Evolutionary conservation across 495 filamentous ascomycete species (phyloP).

Genomic region (Neurospora sp.): DNA sequence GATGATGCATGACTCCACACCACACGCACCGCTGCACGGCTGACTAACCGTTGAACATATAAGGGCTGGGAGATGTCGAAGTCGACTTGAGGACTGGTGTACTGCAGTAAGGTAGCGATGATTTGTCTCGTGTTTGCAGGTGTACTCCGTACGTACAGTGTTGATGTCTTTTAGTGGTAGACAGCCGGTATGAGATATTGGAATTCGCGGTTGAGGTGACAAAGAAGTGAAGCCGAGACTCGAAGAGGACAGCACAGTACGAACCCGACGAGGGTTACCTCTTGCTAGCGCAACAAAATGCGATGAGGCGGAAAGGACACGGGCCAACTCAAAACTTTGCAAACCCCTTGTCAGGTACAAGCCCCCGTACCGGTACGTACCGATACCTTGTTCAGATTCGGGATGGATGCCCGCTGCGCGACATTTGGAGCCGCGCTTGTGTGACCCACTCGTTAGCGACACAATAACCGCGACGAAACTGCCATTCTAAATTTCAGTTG

Average conservation of each 20-base stretch:
- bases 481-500: not conserved
- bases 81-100: not conserved
- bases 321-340: not conserved
- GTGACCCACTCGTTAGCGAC: conserved; percentile 2
- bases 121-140: no score
- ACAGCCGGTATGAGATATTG: not conserved
- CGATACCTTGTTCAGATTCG: not conserved
- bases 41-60: not conserved
- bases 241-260: not conserved
- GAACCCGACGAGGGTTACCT: not conserved
- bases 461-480: conserved; percentile 9
- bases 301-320: not conserved
- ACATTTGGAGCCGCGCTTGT: conserved; percentile 7
- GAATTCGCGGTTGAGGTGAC: not conserved
- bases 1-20: not conserved
- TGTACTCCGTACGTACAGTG: no score
- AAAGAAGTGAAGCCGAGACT: no score
- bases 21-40: not conserved
- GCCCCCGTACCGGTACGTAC: not conserved
- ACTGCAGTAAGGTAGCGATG: no score
- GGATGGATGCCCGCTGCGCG: conserved; percentile 2
- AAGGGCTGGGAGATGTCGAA: not conserved
- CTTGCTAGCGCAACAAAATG: not conserved
- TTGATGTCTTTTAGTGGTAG: not conserved
- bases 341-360: not conserved